A percentile compares a stretch with the other conserved stretches of the same genome.
These are phyloP conservation scores for Cladosporium austrohemisphaericum DNA, from an alignment of 2,329 filamentous ascomycete species.

Conservation along the genomic window DNA sequence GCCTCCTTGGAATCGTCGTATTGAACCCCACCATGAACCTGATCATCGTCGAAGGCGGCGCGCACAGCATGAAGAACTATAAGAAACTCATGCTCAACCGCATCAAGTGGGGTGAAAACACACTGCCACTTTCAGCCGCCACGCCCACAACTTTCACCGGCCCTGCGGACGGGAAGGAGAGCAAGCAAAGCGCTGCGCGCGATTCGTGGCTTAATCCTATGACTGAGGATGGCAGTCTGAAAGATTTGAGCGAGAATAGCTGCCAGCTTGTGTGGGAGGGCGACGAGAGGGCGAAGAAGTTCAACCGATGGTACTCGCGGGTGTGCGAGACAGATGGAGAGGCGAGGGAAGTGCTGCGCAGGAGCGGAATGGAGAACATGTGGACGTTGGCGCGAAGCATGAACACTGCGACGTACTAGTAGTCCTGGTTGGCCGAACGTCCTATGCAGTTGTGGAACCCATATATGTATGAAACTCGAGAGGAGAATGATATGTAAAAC, in stretches of 20 bases:
- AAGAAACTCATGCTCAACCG: constrained; percentile 91
- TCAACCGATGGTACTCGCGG: constrained; percentile 82
- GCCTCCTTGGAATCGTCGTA: constrained; percentile 83
- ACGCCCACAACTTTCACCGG: constrained; percentile 31
- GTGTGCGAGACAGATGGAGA: constrained; percentile 92
- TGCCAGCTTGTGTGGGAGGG: constrained; percentile 89
- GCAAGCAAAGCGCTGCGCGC: constrained; percentile 39
- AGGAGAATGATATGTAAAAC: too few relatives aligned
- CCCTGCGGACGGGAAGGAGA: constrained; percentile 22
- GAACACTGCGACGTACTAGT: not conserved
- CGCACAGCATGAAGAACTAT: constrained; percentile 77
- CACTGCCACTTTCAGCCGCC: constrained; percentile 55
- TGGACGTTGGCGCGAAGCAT: constrained; percentile 80
- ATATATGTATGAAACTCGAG: not conserved
- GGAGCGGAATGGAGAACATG: constrained; percentile 90
- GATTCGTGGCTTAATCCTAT: constrained; percentile 70
- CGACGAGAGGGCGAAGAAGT: constrained; percentile 72
- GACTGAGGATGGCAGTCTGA: constrained; percentile 72
- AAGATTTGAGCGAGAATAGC: constrained; percentile 76
- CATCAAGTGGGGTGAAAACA: constrained; percentile 92
- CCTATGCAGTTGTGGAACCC: too few relatives aligned
- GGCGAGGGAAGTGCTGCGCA: constrained; percentile 72
- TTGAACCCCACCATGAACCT: constrained; percentile 86
- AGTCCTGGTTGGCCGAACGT: too few relatives aligned
- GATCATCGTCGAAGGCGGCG: constrained; percentile 86